Percentiles rank a stretch among this genome's conserved stretches.
These are phyloP conservation scores for Penicillium parvum DNA, from an alignment of 495 filamentous ascomycete species.

Conservation along the genomic window DNA sequence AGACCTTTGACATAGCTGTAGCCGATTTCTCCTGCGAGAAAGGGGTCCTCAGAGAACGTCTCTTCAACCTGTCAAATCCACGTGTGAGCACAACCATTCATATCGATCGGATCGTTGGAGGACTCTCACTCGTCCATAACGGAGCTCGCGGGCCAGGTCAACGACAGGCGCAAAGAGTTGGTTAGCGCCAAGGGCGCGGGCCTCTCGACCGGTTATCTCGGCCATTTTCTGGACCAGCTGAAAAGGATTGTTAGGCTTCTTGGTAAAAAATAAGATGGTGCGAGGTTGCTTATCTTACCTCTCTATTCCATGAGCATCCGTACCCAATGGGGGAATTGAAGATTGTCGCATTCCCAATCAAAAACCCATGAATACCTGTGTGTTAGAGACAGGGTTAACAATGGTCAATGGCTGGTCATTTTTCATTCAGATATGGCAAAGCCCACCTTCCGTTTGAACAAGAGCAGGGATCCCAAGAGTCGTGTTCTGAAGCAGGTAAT, in stretches of 20 bases:
- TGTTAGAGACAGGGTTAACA: neutral
- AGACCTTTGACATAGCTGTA: slow-evolving; percentile 56
- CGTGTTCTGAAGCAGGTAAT: slow-evolving; percentile 60
- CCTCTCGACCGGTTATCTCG: slow-evolving; percentile 54
- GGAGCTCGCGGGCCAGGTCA: slow-evolving; percentile 62
- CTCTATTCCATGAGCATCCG: slow-evolving; percentile 60
- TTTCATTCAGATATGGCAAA: no score
- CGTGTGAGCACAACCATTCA: neutral
- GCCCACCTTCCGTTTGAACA: slow-evolving; percentile 59
- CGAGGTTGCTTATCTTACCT: slow-evolving; percentile 13
- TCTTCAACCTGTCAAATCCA: slow-evolving; percentile 53
- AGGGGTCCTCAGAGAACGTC: slow-evolving; percentile 61
- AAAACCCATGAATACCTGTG: slow-evolving; percentile 60
- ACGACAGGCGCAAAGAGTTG: slow-evolving; percentile 66
- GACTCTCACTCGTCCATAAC: slow-evolving; percentile 53
- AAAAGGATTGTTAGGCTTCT: neutral
- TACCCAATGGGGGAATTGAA: slow-evolving; percentile 71
- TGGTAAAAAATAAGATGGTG: neutral
- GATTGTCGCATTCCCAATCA: slow-evolving; percentile 67
- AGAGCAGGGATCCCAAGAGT: slow-evolving; percentile 64
- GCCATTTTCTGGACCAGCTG: slow-evolving; percentile 58
- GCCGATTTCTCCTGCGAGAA: slow-evolving; percentile 58
- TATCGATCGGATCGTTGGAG: no score
- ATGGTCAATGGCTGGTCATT: no score
- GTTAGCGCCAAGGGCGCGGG: slow-evolving; percentile 58